Evolutionary conservation across 257 asterid genomes (phyloP), one percentile per base, ranked within the genome.

Genomic region (Nicotiana attenuata): DNA sequence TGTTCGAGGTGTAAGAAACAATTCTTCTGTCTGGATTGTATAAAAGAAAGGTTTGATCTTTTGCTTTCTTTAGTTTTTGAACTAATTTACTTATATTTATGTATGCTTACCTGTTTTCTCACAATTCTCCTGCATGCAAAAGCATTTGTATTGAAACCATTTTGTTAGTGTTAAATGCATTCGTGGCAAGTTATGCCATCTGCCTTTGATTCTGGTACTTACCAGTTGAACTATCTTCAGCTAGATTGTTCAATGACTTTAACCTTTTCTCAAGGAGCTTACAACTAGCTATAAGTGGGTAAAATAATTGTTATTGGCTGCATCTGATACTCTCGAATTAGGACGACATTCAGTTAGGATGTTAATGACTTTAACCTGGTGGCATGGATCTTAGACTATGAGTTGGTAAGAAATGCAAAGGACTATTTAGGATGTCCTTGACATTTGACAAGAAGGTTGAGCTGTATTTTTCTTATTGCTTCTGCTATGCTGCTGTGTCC

Each of bases 1-100:
- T 94, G 99, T 81, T 87, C 87, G 88, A 85, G 91, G 81, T 94
- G 98, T 89, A 90, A 88, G 84, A 94, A 91, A 50, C 97, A 90
- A n/a, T 91, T 85, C 90, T 96, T 93, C 83, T 94, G 99, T 82
- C 59, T 83, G 69, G 92, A 82, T 35, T 96, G 99, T 75, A 85
- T 96, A 61, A 91, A 92, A 86, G 91, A 91, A 77, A 91, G 99
- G 98, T 96, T 38, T 73, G 88, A 3, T 31, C 29, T 3, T 45
- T 60, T 56, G 31, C n/a, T 24, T 56, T 80, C 65, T 1, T 33
- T 83, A 24, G 81, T 24, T 60, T 56, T 50, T 59, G 64, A 20
- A 7, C 80, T 15, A 31, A 47, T 20, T 19, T 60, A 41, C 26
- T 76, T 45, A 61, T 11, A 45, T 73, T 47, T 47, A 47, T 7